Conservation (phyloP, 306 rosid species). For the Leucaena leucocephala region DNA sequence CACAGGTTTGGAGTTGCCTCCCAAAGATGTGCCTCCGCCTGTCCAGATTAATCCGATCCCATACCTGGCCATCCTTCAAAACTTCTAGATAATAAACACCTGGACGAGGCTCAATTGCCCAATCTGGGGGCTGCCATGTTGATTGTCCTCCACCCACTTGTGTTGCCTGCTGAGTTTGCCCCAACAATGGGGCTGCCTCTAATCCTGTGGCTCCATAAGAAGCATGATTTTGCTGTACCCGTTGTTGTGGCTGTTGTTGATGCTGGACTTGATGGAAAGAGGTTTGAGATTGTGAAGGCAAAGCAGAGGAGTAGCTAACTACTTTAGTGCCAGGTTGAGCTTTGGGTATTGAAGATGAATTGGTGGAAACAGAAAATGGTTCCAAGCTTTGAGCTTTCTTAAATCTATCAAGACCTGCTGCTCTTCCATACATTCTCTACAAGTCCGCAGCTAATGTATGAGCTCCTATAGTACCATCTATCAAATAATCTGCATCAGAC, state of each 20-base stretch:
- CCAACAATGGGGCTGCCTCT: constrained; percentile 72
- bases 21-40: constrained; percentile 76
- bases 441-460: constrained; percentile 16
- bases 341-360: constrained; percentile 51
- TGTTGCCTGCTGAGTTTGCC: constrained; percentile 64
- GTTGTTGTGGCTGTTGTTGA: constrained; percentile 35
- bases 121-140: constrained; percentile 93
- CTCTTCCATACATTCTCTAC: constrained; percentile 82
- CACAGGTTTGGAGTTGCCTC: constrained; percentile 82
- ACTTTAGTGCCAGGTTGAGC: constrained; percentile 47
- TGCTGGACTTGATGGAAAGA: constrained; percentile 36
- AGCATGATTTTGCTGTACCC: constrained; percentile 29
- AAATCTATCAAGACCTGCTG: constrained; percentile 90
- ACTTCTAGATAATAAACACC: constrained; percentile 89
- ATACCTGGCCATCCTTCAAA: constrained; percentile 81
- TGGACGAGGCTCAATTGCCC: constrained; percentile 91
- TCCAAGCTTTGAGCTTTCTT: constrained; percentile 91
- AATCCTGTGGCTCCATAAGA: constrained; percentile 47
- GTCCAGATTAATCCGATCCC: constrained; percentile 74
- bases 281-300: constrained; percentile 42
- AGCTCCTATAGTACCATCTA: constrained; percentile 46
- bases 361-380: constrained; percentile 69
- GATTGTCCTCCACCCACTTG: constrained; percentile 93
- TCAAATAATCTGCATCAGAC: constrained; percentile 43
- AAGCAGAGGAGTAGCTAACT: constrained; percentile 45